Evolutionary conservation across 805 yeast species (phyloP), one percentile per base, ranked within the genome.

Genomic region (Hanseniaspora pseudoguilliermondii): DNA sequence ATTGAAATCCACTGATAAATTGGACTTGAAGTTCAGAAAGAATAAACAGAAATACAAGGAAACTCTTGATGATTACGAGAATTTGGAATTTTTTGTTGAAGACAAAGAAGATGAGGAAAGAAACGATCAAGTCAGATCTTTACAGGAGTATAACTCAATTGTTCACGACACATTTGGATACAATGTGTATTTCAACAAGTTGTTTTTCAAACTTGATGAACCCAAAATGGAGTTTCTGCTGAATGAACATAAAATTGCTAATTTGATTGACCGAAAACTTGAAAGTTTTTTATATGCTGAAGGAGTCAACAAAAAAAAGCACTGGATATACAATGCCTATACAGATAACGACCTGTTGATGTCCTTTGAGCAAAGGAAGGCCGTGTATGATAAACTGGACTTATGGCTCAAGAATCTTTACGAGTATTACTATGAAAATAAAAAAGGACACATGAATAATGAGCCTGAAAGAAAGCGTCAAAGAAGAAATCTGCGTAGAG

Each of bases 101-200:
- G 50, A 53, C n/a, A 53, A 53, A 39, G 50, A 53, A 39, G 43
- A 53, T 4, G 56, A 53, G 15, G 56, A 53, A 46, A 44, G 56
- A 46, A 46, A 38, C 8, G 46, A 39, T 25, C 35, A 23, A 15
- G 35, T 53, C 9, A 32, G 50, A 29, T 46, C 35, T 9, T 8
- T 53, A 2, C 56, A 53, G 32, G 49, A 46, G 16, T 29, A 40
- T 2, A 25, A 38, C 10, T 20, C 48, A 2, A 13, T 39, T 18
- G 40, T 53, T 0, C 49, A 46, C 20, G 56, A 53, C 21, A 8
- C 39, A 4, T 18, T 53, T 18, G 56, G 56, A 3, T 46, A 53
- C 34, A 46, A 39, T 27, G 6, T 38, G 7, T 53, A 23, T n/a
- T 53, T 44, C 25, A 46, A 53, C 16, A 43, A 44, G 43, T 18